Evolutionary conservation across 1,284 basidiomycete species (phyloP).

Genomic region (Puccinia brachypodii): DNA sequence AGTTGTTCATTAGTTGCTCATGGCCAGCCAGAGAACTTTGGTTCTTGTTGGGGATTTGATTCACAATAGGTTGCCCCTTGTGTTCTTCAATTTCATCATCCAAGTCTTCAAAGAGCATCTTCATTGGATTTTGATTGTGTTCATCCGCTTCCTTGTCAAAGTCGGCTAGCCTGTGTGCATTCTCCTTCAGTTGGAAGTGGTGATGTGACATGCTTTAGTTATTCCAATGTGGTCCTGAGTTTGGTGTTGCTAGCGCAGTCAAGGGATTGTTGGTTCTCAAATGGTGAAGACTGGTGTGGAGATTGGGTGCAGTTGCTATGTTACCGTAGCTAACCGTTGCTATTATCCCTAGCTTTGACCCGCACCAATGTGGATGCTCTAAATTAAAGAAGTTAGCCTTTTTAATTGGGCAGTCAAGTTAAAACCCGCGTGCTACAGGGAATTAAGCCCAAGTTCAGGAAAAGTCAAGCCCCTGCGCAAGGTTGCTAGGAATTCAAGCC

Average conservation of each 20-base stretch:
- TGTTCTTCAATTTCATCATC: not conserved
- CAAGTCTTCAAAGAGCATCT: not conserved
- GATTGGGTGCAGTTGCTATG: not conserved
- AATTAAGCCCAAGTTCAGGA: no score
- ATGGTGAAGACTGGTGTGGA: not conserved
- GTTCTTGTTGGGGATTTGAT: not conserved
- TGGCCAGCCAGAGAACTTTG: not conserved
- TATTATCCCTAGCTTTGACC: not conserved
- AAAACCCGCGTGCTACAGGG: no score
- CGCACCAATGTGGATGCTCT: conserved; percentile 2
- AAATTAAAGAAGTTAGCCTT: no score
- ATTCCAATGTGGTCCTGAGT: not conserved
- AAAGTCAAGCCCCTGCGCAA: no score
- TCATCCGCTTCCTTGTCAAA: not conserved
- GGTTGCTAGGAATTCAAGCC: no score
- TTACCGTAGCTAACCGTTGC: not conserved
- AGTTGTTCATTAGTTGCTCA: not conserved
- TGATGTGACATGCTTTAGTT: not conserved
- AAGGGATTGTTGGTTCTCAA: not conserved
- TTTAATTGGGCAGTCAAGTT: no score
- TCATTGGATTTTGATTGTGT: not conserved
- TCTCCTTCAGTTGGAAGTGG: not conserved
- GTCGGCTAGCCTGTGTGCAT: not conserved
- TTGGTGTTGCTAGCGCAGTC: not conserved
- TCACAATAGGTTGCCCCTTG: not conserved